Evolutionary conservation across 1,139 yeast species (phyloP).

Genomic region (Taphrina populina): DNA sequence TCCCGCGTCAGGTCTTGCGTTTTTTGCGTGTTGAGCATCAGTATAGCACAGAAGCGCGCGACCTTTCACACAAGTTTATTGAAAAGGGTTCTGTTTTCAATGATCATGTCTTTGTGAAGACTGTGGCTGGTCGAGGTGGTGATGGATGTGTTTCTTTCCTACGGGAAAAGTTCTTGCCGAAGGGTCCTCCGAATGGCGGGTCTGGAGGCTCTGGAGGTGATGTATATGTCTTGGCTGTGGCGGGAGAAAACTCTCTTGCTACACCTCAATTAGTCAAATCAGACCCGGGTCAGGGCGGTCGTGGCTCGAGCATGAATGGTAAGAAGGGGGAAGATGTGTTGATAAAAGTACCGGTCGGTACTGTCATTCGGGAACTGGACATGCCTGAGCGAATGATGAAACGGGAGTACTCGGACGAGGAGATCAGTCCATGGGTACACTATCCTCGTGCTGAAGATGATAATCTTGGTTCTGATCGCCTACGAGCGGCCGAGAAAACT

Average conservation of each 20-base stretch:
- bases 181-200: constrained; percentile 97
- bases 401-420: constrained; percentile 62
- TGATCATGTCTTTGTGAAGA: constrained; percentile 40
- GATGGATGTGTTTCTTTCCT: constrained; percentile 82
- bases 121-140: constrained; percentile 75
- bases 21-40: too few species aligned
- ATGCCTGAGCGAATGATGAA: constrained; percentile 65
- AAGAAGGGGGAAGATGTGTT: constrained; percentile 73
- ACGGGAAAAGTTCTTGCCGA: constrained; percentile 76
- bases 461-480: constrained; percentile 15
- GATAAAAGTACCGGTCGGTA: constrained; percentile 87
- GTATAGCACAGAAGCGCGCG: constrained; percentile 17
- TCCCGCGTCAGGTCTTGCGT: too few species aligned
- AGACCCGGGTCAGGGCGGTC: constrained; percentile 68
- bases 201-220: constrained; percentile 96
- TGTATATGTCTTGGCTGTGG: constrained; percentile 75
- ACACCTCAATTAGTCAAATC: constrained; percentile 69
- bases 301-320: constrained; percentile 77
- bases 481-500: constrained; percentile 22
- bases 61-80: constrained; percentile 24
- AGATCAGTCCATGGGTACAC: constrained; percentile 40
- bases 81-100: constrained; percentile 21
- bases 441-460: constrained; percentile 33
- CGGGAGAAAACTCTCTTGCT: constrained; percentile 62
- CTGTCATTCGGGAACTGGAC: constrained; percentile 49